Evolutionary conservation across 73 alveolate genomes (phyloP), one percentile per base, ranked within the genome.

Genomic region (Paramecium tetraurelia): DNA sequence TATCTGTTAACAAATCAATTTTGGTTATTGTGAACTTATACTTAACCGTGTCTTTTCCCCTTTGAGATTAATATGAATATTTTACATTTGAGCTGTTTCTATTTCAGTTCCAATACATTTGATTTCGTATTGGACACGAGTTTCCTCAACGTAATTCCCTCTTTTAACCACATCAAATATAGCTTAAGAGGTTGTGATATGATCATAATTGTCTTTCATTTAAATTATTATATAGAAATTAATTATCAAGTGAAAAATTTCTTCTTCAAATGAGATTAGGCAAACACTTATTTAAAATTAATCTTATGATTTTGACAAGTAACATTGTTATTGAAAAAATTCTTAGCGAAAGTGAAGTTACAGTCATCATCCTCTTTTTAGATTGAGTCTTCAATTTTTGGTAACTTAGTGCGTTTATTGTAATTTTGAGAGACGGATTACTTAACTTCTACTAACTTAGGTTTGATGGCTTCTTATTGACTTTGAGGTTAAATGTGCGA

Each of bases 211-310:
- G 11, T 12, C 11, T 63, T 31, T 31, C 24, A 63, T 31, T 63
- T 27, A 63, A 31, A 27, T 63, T 53, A 53, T 53, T 18, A n/a
- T 53, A 53, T 53, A 53, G 5, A 53, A 18, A 16, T 53, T 53
- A n/a, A 53, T 53, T 53, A 53, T 63, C 84, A 63, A 63, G 84
- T 63, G 84, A 63, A 63, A 63, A 63, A 63, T n/a, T 63, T 63
- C 46, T 63, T 63, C 84, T 63, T 63, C 48, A 63, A 24, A 63
- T 63, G 84, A 63, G 84, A 63, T 63, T 63, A 63, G 22, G 84
- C 48, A 63, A 63, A 63, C 27, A 63, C 84, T 33, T 63, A 63
- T 33, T 63, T 63, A 33, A 63, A 63, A 33, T 63, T 63, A 7
- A 63, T 27, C 48, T 63, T 63, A 27, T 63, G 12, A 53, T 53